Conservation (phyloP, 768 basidiomycete genomes). For the Amanita molliuscula region DNA sequence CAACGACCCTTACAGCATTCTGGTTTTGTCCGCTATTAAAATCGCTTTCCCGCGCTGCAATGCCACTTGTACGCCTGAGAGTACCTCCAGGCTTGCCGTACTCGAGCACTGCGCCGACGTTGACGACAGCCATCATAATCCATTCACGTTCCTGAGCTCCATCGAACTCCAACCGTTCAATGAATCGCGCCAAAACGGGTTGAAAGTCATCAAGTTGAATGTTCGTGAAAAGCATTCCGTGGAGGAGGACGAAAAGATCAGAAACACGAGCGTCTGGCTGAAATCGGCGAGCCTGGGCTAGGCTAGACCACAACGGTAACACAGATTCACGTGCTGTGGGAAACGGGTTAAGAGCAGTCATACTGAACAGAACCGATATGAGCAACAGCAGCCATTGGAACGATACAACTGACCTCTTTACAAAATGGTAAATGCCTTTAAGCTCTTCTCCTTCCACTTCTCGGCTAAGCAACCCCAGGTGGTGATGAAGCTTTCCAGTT, state of each 20-base stretch:
- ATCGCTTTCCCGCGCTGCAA: constrained; percentile 26
- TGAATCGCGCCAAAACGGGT: constrained; percentile 69
- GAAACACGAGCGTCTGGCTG: constrained; percentile 63
- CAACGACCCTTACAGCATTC: constrained; percentile 16
- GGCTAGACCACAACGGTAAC: constrained; percentile 76
- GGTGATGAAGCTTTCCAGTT: constrained; percentile 91
- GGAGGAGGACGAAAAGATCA: constrained; percentile 84
- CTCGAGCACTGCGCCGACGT: constrained; percentile 75
- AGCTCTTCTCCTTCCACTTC: constrained; percentile 79
- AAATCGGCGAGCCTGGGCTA: constrained; percentile 62
- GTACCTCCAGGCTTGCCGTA: constrained; percentile 73
- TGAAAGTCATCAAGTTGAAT: constrained; percentile 90
- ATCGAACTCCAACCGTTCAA: constrained; percentile 80
- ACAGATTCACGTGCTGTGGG: constrained; percentile 83
- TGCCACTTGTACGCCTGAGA: constrained; percentile 51
- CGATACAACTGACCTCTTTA: constrained; percentile 64
- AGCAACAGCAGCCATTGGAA: constrained; percentile 1
- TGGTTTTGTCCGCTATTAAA: constrained; percentile 1
- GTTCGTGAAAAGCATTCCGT: constrained; percentile 96
- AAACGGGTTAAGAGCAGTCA: constrained; percentile 89
- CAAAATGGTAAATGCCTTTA: constrained; percentile 84
- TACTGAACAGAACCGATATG: constrained; percentile 32
- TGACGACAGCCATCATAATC: constrained; percentile 93
- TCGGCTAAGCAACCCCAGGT: constrained; percentile 78
- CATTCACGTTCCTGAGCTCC: constrained; percentile 79